Conservation (phyloP, 345 rosid species). For the Populus deltoides region DNA sequence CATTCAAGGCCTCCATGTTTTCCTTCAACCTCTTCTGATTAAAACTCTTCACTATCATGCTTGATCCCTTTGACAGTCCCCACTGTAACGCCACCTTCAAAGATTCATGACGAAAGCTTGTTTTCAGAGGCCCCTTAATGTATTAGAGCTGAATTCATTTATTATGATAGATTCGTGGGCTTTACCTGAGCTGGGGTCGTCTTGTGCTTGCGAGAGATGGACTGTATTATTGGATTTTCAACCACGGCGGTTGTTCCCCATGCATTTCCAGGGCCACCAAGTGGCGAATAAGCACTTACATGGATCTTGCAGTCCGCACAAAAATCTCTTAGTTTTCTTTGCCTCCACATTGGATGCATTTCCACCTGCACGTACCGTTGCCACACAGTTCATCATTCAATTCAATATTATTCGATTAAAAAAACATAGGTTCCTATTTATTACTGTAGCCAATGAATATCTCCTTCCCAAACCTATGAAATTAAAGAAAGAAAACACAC, state of each 20-base stretch:
- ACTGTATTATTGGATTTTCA: conserved; percentile 49
- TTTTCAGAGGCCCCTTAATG: neutral
- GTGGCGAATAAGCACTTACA: conserved; percentile 82
- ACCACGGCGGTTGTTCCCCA: conserved; percentile 85
- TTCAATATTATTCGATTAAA: too few species aligned
- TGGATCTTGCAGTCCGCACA: conserved; percentile 63
- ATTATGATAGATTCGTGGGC: neutral
- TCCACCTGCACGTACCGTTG: conserved; percentile 51
- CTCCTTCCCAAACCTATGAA: too few species aligned
- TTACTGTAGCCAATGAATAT: too few species aligned
- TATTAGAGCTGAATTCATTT: neutral
- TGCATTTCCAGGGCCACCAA: conserved; percentile 72
- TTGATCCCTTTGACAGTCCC: conserved; percentile 80
- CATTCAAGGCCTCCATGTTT: conserved; percentile 53
- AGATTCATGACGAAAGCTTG: neutral
- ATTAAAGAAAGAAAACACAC: too few species aligned
- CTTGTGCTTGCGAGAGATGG: conserved; percentile 63
- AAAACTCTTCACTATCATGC: conserved; percentile 83
- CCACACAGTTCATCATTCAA: too few species aligned
- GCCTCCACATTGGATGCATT: conserved; percentile 96
- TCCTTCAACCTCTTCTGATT: conserved; percentile 55
- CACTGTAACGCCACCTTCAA: conserved; percentile 73
- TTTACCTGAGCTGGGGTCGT: conserved; percentile 79
- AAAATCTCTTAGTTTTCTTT: conserved; percentile 56
- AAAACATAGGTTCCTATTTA: too few species aligned